Percentiles rank a stretch among this genome's conserved stretches.
phyloP scores from a whole-genome alignment of 73 alveolate genomes.

The Paramecium tetraurelia region DNA sequence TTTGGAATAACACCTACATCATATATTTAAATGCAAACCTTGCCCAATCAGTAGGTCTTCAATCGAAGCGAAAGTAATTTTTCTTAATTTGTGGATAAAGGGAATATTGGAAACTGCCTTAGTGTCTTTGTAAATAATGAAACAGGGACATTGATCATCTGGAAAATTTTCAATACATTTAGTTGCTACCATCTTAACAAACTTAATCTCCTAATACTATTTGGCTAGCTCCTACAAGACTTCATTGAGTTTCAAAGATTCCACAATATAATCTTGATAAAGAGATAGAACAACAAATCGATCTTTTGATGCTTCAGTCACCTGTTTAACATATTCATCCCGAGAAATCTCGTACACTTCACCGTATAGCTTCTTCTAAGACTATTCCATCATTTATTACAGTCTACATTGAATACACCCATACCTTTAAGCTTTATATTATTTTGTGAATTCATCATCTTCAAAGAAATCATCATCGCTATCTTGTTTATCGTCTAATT shows the following conservation, averaged over 20 bases:
- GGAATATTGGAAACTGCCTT: conserved; percentile 46
- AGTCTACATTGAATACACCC: not conserved
- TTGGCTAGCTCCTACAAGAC: conserved; percentile 17
- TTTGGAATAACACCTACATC: conserved; percentile 4
- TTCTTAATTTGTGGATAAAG: conserved; percentile 47
- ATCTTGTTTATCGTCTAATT: conserved; percentile 10
- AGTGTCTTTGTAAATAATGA: conserved; percentile 37
- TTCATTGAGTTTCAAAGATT: not conserved
- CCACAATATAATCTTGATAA: conserved; percentile 49
- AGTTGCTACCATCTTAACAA: conserved; percentile 58
- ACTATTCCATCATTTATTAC: conserved; percentile 12
- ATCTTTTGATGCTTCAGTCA: conserved; percentile 46
- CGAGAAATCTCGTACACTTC: conserved; percentile 41
- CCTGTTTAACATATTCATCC: conserved; percentile 49
- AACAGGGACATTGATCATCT: conserved; percentile 47
- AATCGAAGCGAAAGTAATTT: conserved; percentile 20
- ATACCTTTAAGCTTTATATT: conserved; percentile 4
- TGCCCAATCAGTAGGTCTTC: not conserved
- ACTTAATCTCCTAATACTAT: conserved; percentile 44
- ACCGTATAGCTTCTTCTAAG: conserved; percentile 40
- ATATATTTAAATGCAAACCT: not conserved
- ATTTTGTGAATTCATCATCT: conserved; percentile 51
- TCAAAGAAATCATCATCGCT: conserved; percentile 22
- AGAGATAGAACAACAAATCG: conserved; percentile 50
- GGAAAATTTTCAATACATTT: conserved; percentile 60